Evolutionary conservation across 208 protist species (phyloP), one percentile per base, ranked within the genome.

Genomic region (Trichomonas vaginalis): DNA sequence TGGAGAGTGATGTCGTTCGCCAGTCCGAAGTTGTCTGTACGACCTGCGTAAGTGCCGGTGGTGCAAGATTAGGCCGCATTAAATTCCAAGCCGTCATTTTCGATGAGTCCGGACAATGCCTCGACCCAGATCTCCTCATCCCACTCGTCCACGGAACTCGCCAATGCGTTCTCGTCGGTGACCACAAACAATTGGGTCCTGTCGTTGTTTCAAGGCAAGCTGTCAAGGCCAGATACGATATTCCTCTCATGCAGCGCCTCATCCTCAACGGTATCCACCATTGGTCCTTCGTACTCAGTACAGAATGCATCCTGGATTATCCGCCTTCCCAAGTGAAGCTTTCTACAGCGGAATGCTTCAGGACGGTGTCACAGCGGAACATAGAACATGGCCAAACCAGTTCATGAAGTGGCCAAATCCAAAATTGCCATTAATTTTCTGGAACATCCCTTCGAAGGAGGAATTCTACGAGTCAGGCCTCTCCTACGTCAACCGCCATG

Each of bases 181-280:
- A 99, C 96, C 98, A 99, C 96, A 99, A 98, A 96, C 99, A 99
- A 97, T 96, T 99, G 10, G 98, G 98, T 42, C 99, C 99, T 10
- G 98, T 99, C 0, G 96, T 99, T 45, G 98, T 99, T 97, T 99
- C 98, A 96, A 98, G 98, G 96, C 97, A 98, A 48, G 98, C 99
- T 2, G 97, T 97, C 0, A 96, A 97, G 12, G 98, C 98, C 27
- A 98, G 98, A 8, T 97, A 99, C 12, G 96, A 96, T 23, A 97
- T 98, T 92, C 99, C 98, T 14, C 96, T 99, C 8, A 99, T 99
- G 97, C 98, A 99, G 96, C 96, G 99, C 48, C 96, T 99, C 23
- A 97, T 99, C n/a, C 87, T 97, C 82, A 96, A 99, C 3, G 97
- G 97, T 32, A 97, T 98, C 46, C 95, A 97, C 12, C 99, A 17